Evolutionary conservation across 1,284 basidiomycete species (phyloP).

Genomic region (Sanguinoderma infundibulare): DNA sequence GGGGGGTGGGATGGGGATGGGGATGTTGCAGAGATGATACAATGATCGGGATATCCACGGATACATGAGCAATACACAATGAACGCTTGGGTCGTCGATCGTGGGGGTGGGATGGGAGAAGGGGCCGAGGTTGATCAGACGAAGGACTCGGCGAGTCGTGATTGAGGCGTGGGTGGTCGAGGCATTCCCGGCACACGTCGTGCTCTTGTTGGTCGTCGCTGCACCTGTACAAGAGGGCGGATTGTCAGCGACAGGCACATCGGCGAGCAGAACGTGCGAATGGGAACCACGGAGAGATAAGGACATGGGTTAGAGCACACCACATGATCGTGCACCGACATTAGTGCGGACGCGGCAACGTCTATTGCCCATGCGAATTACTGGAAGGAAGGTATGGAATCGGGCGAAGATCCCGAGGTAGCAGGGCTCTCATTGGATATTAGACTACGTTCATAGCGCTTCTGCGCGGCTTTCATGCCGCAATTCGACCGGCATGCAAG

Average conservation of each 20-base stretch:
- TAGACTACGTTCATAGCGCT: slow-evolving; percentile 11
- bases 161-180: slow-evolving; percentile 29
- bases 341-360: neutral
- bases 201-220: slow-evolving; percentile 33
- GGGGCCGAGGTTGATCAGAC: slow-evolving; percentile 10
- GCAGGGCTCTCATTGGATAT: neutral
- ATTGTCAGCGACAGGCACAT: slow-evolving; percentile 3
- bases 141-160: slow-evolving; percentile 32
- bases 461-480: slow-evolving; percentile 15
- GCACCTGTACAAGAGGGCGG: slow-evolving; percentile 22
- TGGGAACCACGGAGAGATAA: slow-evolving; percentile 17
- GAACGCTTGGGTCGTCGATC: neutral
- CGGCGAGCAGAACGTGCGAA: neutral
- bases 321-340: slow-evolving; percentile 1
- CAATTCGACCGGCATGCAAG: slow-evolving; percentile 13
- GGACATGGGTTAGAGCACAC: neutral
- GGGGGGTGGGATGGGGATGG: neutral
- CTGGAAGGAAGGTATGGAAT: neutral
- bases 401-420: neutral
- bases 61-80: slow-evolving; percentile 25
- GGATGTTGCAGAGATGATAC: slow-evolving; percentile 15
- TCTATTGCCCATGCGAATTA: slow-evolving; percentile 7
- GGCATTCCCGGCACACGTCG: slow-evolving; percentile 32
- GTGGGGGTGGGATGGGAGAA: neutral
- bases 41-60: slow-evolving; percentile 18